phyloP scores from a whole-genome alignment of 2,329 filamentous ascomycete genomes.

The Fusarium nanum region DNA sequence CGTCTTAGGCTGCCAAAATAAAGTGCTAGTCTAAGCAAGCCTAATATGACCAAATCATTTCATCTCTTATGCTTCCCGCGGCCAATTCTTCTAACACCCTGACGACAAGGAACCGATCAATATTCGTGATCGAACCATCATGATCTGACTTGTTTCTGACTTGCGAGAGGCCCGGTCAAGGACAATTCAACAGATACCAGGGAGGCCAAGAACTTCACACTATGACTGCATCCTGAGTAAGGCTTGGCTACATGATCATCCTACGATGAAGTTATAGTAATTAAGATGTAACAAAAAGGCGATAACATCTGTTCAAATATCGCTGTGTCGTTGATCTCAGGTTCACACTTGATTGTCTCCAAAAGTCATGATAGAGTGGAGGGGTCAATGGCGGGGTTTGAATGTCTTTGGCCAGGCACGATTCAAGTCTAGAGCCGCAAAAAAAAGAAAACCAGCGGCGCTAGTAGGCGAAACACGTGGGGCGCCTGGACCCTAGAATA shows the following conservation, averaged over 20 bases:
- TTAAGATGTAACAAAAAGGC: neutral
- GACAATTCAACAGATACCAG: neutral
- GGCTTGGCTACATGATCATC: neutral
- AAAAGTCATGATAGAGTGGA: slow-evolving; percentile 2
- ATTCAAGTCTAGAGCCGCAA: slow-evolving; percentile 24
- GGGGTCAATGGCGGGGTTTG: slow-evolving; percentile 26
- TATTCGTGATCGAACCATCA: slow-evolving; percentile 45
- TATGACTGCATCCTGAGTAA: neutral
- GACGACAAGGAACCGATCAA: neutral
- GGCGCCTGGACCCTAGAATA: slow-evolving; percentile 30
- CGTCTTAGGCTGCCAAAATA: too few species aligned
- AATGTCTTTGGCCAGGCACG: neutral
- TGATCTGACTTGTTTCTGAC: slow-evolving; percentile 43
- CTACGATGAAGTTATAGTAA: neutral
- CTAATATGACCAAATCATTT: too few species aligned
- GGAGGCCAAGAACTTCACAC: neutral
- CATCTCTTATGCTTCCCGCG: too few species aligned
- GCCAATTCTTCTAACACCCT: too few species aligned
- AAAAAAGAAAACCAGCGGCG: slow-evolving; percentile 17
- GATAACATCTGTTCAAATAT: neutral
- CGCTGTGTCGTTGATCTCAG: neutral
- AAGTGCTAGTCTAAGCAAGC: too few species aligned
- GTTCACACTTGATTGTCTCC: neutral
- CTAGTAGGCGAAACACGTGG: slow-evolving; percentile 34
- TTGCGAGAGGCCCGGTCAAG: slow-evolving; percentile 18